These are phyloP conservation scores for Aspergillus eucalypticola DNA, from an alignment of 2,329 filamentous ascomycete species.

Conservation along the genomic window DNA sequence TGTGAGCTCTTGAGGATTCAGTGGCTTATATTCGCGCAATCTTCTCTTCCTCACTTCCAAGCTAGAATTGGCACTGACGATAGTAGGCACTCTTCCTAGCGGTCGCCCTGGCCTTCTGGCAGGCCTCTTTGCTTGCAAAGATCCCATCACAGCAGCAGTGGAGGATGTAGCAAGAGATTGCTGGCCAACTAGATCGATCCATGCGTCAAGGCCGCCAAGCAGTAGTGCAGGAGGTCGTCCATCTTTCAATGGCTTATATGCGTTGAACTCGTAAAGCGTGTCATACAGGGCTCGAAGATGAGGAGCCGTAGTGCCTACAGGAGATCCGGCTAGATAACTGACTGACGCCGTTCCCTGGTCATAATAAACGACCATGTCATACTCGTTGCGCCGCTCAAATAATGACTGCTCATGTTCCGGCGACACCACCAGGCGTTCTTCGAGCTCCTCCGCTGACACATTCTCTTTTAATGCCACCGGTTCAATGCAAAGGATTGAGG, in stretches of 20 bases:
- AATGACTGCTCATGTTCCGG: slow-evolving; percentile 65
- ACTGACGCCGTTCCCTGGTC: slow-evolving; percentile 67
- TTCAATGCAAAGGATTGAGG: slow-evolving; percentile 85
- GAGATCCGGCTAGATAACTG: slow-evolving; percentile 55
- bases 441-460: slow-evolving; percentile 63
- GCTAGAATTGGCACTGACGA: slow-evolving; percentile 53
- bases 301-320: slow-evolving; percentile 48
- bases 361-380: slow-evolving; percentile 88
- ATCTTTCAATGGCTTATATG: slow-evolving; percentile 67
- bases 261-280: slow-evolving; percentile 81
- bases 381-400: slow-evolving; percentile 72
- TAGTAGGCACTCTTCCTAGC: slow-evolving; percentile 54
- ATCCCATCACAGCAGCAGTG: slow-evolving; percentile 53
- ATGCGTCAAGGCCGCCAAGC: slow-evolving; percentile 79
- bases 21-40: slow-evolving; percentile 64
- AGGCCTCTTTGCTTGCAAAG: slow-evolving; percentile 40
- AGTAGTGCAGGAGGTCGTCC: slow-evolving; percentile 73
- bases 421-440: slow-evolving; percentile 51
- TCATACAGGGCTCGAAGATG: slow-evolving; percentile 73
- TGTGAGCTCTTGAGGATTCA: slow-evolving; percentile 78
- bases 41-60: slow-evolving; percentile 58
- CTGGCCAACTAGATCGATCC: slow-evolving; percentile 77
- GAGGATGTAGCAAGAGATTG: slow-evolving; percentile 62
- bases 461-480: slow-evolving; percentile 72
- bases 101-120: slow-evolving; percentile 48